phyloP scores from a whole-genome alignment of 305 asterid genomes.

The Fraxinus dipetala region DNA sequence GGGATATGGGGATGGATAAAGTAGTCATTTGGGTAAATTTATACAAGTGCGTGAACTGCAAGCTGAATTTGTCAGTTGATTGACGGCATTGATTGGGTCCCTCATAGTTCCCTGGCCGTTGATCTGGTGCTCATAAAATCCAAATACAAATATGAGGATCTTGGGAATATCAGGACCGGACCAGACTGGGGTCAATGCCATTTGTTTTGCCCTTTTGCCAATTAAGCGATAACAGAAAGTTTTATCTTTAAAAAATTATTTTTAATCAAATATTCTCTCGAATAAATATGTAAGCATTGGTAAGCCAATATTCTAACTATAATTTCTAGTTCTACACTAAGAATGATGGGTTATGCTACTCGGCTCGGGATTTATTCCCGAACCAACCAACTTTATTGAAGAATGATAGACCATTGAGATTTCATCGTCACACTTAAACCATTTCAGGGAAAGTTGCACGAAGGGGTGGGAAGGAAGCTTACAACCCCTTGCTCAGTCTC shows the following conservation, averaged over 20 bases:
- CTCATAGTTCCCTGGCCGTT: constrained; percentile 26
- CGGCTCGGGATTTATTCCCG: no score
- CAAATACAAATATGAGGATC: constrained; percentile 29
- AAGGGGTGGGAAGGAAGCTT: not conserved
- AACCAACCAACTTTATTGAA: no score
- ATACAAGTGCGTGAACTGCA: constrained; percentile 20
- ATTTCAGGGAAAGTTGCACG: no score
- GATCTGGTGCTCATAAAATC: constrained; percentile 9
- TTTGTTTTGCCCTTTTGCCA: not conserved
- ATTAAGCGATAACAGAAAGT: not conserved
- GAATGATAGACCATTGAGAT: not conserved
- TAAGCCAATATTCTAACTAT: not conserved
- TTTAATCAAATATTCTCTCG: no score
- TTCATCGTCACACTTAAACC: not conserved
- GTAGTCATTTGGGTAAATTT: not conserved
- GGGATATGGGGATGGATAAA: not conserved
- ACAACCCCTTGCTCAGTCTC: not conserved
- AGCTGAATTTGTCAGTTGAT: constrained; percentile 12
- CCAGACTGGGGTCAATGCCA: not conserved
- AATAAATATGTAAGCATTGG: not conserved
- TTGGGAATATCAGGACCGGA: constrained; percentile 17
- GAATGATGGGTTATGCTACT: no score
- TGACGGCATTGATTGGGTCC: constrained; percentile 18
- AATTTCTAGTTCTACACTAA: not conserved
- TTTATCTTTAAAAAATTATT: no score